Evolutionary conservation across 1,284 basidiomycete genomes (phyloP).

Genomic region (Malassezia globosa): DNA sequence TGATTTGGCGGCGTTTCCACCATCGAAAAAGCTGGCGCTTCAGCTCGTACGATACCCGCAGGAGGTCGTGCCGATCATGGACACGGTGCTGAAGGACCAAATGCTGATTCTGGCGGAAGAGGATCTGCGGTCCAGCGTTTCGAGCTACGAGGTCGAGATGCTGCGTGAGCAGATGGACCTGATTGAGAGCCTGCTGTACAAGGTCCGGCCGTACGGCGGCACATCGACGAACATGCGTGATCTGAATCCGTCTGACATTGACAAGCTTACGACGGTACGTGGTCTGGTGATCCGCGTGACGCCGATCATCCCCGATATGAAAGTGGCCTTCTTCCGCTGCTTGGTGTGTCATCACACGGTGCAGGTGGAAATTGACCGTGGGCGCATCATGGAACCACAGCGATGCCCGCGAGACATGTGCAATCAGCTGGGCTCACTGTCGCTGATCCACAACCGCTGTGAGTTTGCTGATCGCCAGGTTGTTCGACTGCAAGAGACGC

Average conservation of each 20-base stretch:
- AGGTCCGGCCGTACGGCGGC: constrained; percentile 79
- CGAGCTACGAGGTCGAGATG: constrained; percentile 59
- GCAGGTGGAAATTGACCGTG: constrained; percentile 87
- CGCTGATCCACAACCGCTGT: constrained; percentile 89
- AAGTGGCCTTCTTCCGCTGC: constrained; percentile 92
- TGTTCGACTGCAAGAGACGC: constrained; percentile 88
- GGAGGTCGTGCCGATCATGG: constrained; percentile 91
- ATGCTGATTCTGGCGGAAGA: constrained; percentile 51
- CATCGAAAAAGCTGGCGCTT: constrained; percentile 60
- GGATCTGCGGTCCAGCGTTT: constrained; percentile 59
- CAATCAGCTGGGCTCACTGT: constrained; percentile 73
- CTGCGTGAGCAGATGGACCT: constrained; percentile 50
- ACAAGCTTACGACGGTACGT: constrained; percentile 77
- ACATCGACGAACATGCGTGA: constrained; percentile 51
- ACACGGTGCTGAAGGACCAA: constrained; percentile 78
- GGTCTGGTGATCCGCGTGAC: constrained; percentile 95
- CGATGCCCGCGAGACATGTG: constrained; percentile 88
- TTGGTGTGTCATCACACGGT: constrained; percentile 88
- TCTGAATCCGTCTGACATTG: constrained; percentile 44
- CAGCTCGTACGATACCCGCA: constrained; percentile 77
- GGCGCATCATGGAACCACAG: constrained; percentile 82
- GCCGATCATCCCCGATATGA: constrained; percentile 97
- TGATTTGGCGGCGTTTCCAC: constrained; percentile 79
- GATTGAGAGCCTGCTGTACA: constrained; percentile 59
- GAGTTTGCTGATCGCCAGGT: constrained; percentile 92